A percentile compares a stretch with the other conserved stretches of the same genome.
Conservation (phyloP, 225 moss, liverwort and hornwort genomes). For the Physcomitrium patens region DNA sequence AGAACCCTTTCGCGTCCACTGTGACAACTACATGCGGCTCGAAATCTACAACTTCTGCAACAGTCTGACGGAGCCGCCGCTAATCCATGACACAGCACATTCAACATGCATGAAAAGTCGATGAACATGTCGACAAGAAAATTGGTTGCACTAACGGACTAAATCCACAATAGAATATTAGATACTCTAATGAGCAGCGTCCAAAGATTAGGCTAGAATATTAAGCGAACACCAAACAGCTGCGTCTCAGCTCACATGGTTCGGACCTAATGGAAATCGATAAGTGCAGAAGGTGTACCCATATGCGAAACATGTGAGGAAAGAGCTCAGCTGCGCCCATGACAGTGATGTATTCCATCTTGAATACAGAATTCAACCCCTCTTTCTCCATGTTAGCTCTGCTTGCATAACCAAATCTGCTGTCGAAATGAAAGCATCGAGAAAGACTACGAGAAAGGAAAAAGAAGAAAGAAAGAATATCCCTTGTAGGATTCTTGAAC, state of each 20-base stretch:
- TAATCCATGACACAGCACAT: constrained; percentile 34
- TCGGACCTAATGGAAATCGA: constrained; percentile 11
- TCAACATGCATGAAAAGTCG: constrained; percentile 13
- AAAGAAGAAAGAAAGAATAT: too few relatives aligned
- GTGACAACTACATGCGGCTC: constrained; percentile 87
- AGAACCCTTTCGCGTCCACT: constrained; percentile 93
- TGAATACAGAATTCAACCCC: constrained; percentile 75
- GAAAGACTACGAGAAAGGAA: too few relatives aligned
- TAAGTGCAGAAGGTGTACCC: constrained; percentile 48
- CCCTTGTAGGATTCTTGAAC: neutral
- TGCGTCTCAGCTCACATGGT: neutral
- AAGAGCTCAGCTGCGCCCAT: constrained; percentile 95
- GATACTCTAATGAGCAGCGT: neutral
- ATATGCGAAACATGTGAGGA: constrained; percentile 77
- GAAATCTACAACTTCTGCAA: constrained; percentile 70
- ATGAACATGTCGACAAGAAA: neutral
- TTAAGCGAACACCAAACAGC: neutral
- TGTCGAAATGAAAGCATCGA: constrained; percentile 7
- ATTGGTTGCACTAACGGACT: neutral
- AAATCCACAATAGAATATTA: neutral
- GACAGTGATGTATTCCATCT: constrained; percentile 90
- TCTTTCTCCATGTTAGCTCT: constrained; percentile 87
- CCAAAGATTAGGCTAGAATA: neutral
- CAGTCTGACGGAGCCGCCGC: constrained; percentile 79
- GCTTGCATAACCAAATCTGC: constrained; percentile 19